Base-by-base conservation (phyloP, 2,329 filamentous ascomycete genomes). In the Penicillium rolfsii region DNA sequence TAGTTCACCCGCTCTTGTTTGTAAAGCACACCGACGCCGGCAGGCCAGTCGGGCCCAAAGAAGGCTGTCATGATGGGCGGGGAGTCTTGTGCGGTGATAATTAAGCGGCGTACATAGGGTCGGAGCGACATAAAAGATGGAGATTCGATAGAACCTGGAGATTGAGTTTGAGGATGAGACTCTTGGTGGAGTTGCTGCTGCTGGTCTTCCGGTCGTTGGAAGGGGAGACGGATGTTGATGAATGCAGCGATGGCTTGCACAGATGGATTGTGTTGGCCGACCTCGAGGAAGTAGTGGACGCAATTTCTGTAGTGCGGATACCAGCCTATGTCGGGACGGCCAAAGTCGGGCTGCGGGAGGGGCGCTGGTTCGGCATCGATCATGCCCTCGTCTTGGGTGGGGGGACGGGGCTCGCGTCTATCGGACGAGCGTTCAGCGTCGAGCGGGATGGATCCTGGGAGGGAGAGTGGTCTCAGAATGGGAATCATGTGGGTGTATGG, bases 31-130 rank as follows among this genome's bases (percentile, higher is more conserved):
- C 92, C 90, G 43, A 98, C 84, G 0, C 95, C 95, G 12, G 84
- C 82, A 41, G 81, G 76, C 91, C 93, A 99, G 72, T 94, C 88
- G 60, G 95, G 88, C 19, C 95, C 95, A 70, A 98, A 99, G 79
- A 97, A 96, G 7, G 91, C 91, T 71, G 94, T 90, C 66, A 99
- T 82, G 19, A 97, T 87, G 0, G 85, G 84, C 0, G 90, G 87
- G n/a, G 87, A 87, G 75, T 98, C 95, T 76, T 96, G 93, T 1
- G 91, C 94, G 0, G 94, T 98, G n/a, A 91, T 91, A 49, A 98
- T 87, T 1, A 98, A 83, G 8, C 95, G 91, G n/a, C 94, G 89
- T 63, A 98, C 88, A 74, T 96, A 99, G 0, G 93, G 92, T 3
- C 94, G 85, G 2, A 97, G 82, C 0, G 91, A 91, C 40, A 93